Conservation (phyloP, 306 rosid genomes). For the Notholithocarpus densiflorus region DNA sequence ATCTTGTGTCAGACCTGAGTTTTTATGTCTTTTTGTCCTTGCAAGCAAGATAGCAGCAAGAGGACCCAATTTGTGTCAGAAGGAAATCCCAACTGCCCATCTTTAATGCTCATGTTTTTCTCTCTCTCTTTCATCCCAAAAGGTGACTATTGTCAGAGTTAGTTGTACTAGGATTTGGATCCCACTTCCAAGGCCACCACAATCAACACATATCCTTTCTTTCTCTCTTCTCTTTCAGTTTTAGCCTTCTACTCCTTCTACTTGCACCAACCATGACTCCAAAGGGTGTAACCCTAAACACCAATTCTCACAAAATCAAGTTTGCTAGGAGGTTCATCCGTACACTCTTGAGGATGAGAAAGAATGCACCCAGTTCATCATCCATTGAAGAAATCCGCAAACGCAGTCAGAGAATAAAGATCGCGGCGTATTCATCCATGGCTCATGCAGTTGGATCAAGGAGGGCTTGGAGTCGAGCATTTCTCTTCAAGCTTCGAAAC, state of each 20-base stretch:
- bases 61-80: conserved; percentile 31
- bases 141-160: conserved; percentile 23
- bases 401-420: conserved; percentile 28
- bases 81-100: conserved; percentile 21
- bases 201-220: not conserved
- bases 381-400: conserved; percentile 5
- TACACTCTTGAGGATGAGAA: conserved; percentile 22
- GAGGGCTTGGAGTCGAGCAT: conserved; percentile 41
- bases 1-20: not conserved
- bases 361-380: not conserved
- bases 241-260: not conserved
- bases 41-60: not conserved
- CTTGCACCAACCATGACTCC: not conserved
- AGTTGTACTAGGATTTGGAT: conserved; percentile 18
- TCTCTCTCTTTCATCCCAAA: conserved; percentile 6
- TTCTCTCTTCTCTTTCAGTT: not conserved
- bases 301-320: not conserved
- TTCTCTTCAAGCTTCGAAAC: conserved; percentile 31
- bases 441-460: conserved; percentile 39
- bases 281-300: conserved; percentile 2
- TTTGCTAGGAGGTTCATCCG: conserved; percentile 31
- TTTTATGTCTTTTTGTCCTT: conserved; percentile 20
- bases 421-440: conserved; percentile 39
- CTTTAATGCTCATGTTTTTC: not conserved
- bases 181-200: not conserved